Percentiles rank a stretch among this genome's conserved stretches.
Conservation (phyloP, 1,284 basidiomycete species). For the Pyrrhoderma lamaoense region DNA sequence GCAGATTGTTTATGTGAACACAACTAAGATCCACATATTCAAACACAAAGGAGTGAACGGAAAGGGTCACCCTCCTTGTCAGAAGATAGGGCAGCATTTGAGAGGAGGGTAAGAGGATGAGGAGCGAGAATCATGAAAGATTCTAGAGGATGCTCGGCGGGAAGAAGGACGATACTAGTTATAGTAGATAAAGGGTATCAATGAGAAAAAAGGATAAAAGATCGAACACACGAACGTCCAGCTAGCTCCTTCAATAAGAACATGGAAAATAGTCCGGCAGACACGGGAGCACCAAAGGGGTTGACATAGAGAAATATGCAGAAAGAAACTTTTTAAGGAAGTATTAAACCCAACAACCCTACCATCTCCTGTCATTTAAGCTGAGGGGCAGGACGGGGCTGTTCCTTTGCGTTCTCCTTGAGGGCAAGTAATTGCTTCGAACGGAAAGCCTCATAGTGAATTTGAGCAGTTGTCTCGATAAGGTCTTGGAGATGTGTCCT, state of each 20-base stretch:
- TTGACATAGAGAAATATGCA: background rate
- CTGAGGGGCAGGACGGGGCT: constrained; percentile 10
- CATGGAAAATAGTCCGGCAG: background rate
- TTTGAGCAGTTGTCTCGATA: constrained; percentile 97
- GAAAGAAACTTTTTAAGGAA: background rate
- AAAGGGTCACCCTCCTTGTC: constrained; percentile 1
- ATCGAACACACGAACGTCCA: background rate
- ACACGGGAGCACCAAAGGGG: background rate
- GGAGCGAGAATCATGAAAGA: background rate
- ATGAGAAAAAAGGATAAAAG: background rate
- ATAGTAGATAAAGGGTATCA: background rate
- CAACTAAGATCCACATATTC: background rate
- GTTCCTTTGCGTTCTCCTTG: constrained; percentile 67
- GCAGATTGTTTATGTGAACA: background rate
- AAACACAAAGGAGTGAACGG: constrained; percentile 10
- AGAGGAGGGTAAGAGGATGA: background rate
- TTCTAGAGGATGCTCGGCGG: background rate
- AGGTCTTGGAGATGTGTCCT: constrained; percentile 97
- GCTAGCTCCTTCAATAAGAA: background rate
- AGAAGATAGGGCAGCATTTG: background rate
- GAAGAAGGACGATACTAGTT: too few species aligned
- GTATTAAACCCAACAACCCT: too few species aligned
- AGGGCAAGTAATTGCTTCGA: constrained; percentile 93
- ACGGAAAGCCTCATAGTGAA: constrained; percentile 99
- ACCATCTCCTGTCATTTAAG: too few species aligned